phyloP scores from a whole-genome alignment of 768 basidiomycete species.

The Pleurotus pulmonarius region DNA sequence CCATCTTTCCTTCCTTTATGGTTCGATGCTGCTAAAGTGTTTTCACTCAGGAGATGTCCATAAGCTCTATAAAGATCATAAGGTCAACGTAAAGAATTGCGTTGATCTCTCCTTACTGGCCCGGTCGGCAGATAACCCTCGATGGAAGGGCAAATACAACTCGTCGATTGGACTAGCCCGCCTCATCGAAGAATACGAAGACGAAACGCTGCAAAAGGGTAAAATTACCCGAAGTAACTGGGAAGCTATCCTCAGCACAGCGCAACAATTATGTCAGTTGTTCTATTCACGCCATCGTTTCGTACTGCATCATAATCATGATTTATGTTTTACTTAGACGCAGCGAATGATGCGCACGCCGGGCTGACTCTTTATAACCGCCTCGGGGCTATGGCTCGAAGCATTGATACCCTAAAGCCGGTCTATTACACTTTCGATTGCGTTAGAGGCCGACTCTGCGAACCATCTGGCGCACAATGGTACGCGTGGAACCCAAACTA shows the following conservation, averaged over 20 bases:
- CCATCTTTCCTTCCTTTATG: too few species aligned
- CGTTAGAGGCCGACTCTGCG: slow-evolving; percentile 40
- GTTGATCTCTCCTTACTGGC: slow-evolving; percentile 73
- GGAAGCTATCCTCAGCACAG: slow-evolving; percentile 43
- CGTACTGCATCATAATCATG: slow-evolving; percentile 10
- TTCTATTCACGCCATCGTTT: background rate
- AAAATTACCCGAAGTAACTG: slow-evolving; percentile 66
- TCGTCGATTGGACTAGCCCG: slow-evolving; percentile 58
- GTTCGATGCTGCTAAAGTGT: background rate
- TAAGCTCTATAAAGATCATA: slow-evolving; percentile 56
- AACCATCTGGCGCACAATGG: slow-evolving; percentile 48
- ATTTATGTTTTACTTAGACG: slow-evolving; percentile 41
- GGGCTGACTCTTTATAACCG: slow-evolving; percentile 50
- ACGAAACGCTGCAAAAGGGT: slow-evolving; percentile 52
- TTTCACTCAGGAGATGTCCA: slow-evolving; percentile 53
- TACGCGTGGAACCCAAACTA: slow-evolving; percentile 59
- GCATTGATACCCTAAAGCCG: slow-evolving; percentile 27
- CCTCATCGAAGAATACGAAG: slow-evolving; percentile 59
- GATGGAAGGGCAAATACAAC: slow-evolving; percentile 72
- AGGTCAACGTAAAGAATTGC: slow-evolving; percentile 42
- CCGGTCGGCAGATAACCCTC: slow-evolving; percentile 61
- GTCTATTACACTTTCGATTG: slow-evolving; percentile 58
- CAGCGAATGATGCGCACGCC: slow-evolving; percentile 68
- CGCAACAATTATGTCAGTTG: slow-evolving; percentile 61
- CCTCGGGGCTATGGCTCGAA: slow-evolving; percentile 38